phyloP scores from a whole-genome alignment of 495 filamentous ascomycete genomes.

The Lophium mytilinum region DNA sequence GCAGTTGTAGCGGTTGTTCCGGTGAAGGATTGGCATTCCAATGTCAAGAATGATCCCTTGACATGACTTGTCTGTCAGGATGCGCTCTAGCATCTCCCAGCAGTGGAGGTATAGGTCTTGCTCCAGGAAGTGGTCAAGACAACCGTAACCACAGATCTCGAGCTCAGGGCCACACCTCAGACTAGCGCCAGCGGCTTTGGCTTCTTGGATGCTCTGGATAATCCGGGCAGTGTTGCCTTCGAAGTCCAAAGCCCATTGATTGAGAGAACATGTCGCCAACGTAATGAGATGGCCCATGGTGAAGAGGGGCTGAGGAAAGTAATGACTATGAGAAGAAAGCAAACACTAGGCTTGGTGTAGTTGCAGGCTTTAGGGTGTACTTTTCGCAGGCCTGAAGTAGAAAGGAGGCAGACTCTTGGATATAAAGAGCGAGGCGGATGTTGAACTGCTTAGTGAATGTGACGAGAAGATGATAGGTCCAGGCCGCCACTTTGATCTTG shows the following conservation, averaged over 20 bases:
- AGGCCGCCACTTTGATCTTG: no score
- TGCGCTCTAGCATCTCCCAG: constrained; percentile 60
- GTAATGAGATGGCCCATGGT: constrained; percentile 24
- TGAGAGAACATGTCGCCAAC: constrained; percentile 44
- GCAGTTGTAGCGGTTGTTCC: constrained; percentile 66
- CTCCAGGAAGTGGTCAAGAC: constrained; percentile 65
- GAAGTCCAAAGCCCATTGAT: constrained; percentile 56
- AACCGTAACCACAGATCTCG: constrained; percentile 55
- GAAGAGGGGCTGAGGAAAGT: not conserved
- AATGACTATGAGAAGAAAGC: no score
- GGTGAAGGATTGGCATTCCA: constrained; percentile 47
- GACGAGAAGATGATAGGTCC: no score
- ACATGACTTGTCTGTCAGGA: constrained; percentile 56
- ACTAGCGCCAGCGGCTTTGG: constrained; percentile 62
- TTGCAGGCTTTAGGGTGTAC: no score
- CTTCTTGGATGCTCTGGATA: constrained; percentile 61
- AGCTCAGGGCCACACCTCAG: constrained; percentile 72
- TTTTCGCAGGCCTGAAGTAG: no score
- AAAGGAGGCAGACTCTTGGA: no score
- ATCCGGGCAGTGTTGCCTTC: constrained; percentile 71
- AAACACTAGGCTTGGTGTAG: no score
- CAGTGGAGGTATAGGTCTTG: constrained; percentile 49
- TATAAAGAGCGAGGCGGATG: no score
- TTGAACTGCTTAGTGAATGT: no score
- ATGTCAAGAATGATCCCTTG: constrained; percentile 67